Percentiles rank a stretch among this genome's conserved stretches.
Evolutionary conservation across 106 monocot species (phyloP).

Genomic region (Xerophyta viscosa): DNA sequence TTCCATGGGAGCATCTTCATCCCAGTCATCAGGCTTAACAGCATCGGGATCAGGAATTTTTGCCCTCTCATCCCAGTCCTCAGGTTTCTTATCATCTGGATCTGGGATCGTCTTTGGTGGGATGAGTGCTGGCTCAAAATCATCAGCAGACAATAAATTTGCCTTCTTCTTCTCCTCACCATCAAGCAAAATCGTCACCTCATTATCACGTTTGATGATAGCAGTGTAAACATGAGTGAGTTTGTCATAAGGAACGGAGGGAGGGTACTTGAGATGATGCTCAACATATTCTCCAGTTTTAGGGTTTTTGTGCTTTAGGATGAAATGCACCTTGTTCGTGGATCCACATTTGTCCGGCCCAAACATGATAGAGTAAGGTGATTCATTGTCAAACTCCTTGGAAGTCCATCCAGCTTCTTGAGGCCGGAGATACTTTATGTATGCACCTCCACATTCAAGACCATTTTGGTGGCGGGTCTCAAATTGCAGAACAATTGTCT

Average conservation of each 20-base stretch:
- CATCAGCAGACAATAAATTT: conserved; percentile 52
- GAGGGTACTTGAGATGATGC: conserved; percentile 72
- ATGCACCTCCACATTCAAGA: conserved; percentile 87
- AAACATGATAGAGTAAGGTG: conserved; percentile 89
- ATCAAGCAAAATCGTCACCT: conserved; percentile 57
- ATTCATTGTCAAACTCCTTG: conserved; percentile 71
- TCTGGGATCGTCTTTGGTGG: conserved; percentile 74
- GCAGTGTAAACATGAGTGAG: conserved; percentile 80
- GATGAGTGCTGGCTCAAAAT: conserved; percentile 72
- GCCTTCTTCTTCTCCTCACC: conserved; percentile 83
- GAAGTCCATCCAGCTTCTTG: conserved; percentile 62
- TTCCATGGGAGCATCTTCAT: conserved; percentile 86
- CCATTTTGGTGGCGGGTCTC: conserved; percentile 73
- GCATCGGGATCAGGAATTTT: conserved; percentile 78
- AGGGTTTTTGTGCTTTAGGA: conserved; percentile 66
- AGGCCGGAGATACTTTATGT: conserved; percentile 72
- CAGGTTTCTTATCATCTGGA: conserved; percentile 85
- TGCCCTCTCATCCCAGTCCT: conserved; percentile 84
- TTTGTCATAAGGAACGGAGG: conserved; percentile 69
- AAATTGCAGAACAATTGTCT: conserved; percentile 50
- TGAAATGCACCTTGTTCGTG: conserved; percentile 77
- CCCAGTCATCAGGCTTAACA: conserved; percentile 86
- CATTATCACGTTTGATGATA: conserved; percentile 58
- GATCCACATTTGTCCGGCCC: conserved; percentile 73
- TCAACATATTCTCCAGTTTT: conserved; percentile 59